phyloP scores from a whole-genome alignment of 2,329 filamentous ascomycete species.

The Alternaria rosae region DNA sequence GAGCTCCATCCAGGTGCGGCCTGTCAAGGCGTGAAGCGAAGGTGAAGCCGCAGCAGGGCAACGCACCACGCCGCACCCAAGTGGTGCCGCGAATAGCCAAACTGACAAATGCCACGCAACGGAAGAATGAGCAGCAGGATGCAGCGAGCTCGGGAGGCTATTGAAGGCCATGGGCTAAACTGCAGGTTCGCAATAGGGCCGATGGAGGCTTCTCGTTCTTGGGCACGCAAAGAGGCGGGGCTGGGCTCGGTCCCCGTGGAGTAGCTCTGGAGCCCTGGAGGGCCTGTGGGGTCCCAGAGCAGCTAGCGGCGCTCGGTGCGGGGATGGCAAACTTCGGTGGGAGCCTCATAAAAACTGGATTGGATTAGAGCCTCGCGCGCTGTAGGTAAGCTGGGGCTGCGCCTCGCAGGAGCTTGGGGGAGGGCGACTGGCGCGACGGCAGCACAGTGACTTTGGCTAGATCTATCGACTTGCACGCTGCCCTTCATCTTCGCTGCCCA shows the following conservation, averaged over 20 bases:
- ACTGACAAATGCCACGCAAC: neutral
- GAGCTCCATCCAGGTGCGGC: slow-evolving; percentile 7
- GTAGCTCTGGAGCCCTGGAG: neutral
- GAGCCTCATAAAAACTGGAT: slow-evolving; percentile 21
- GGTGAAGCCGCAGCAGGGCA: neutral
- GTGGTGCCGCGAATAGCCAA: neutral
- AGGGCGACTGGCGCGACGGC: neutral
- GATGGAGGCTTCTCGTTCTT: slow-evolving; percentile 1
- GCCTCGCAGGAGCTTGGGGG: slow-evolving; percentile 7
- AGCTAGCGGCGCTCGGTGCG: slow-evolving; percentile 18
- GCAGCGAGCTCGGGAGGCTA: neutral
- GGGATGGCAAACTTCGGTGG: slow-evolving; percentile 18
- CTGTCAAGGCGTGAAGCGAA: neutral
- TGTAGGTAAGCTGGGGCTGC: slow-evolving; percentile 19
- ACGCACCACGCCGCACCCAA: neutral
- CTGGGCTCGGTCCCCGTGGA: slow-evolving; percentile 16
- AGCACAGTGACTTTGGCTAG: neutral
- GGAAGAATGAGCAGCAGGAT: neutral
- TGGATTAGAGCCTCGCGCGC: slow-evolving; percentile 19
- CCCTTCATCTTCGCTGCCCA: neutral
- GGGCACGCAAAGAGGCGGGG: slow-evolving; percentile 3
- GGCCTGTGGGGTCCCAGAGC: slow-evolving; percentile 10
- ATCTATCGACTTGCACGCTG: neutral
- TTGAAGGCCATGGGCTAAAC: neutral
- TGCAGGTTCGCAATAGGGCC: neutral